A percentile compares a stretch with the other conserved stretches of the same genome.
Evolutionary conservation across 2,329 filamentous ascomycete species (phyloP).

Genomic region (Penicillium sp.): DNA sequence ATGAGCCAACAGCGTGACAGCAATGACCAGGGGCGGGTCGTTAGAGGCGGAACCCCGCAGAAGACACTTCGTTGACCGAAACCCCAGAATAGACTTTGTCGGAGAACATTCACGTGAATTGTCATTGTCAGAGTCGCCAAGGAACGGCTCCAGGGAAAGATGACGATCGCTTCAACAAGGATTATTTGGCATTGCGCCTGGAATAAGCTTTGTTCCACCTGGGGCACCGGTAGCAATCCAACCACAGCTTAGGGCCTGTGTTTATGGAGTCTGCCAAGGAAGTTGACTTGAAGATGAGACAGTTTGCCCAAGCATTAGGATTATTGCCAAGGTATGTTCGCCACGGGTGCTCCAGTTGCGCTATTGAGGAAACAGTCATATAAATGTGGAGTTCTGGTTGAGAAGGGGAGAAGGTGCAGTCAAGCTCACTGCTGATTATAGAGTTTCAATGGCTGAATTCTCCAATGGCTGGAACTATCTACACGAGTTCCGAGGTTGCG

Average conservation of each 20-base stretch:
- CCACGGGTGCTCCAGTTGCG: neutral
- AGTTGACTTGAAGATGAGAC: neutral
- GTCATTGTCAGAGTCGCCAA: neutral
- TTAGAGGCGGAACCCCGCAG: neutral
- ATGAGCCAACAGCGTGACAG: conserved; percentile 1
- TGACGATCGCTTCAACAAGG: conserved; percentile 6
- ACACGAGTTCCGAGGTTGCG: neutral
- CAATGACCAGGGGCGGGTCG: neutral
- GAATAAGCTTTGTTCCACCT: conserved; percentile 10
- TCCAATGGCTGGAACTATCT: neutral
- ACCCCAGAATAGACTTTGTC: neutral
- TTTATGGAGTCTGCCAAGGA: neutral
- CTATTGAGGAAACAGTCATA: neutral
- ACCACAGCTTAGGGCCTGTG: no score
- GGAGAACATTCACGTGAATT: neutral
- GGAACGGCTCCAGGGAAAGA: neutral
- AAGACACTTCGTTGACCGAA: neutral
- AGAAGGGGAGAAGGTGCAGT: neutral
- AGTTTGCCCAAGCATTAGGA: no score
- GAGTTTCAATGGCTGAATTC: neutral
- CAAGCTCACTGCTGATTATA: neutral
- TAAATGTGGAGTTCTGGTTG: neutral
- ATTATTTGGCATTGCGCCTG: conserved; percentile 10
- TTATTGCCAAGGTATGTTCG: neutral
- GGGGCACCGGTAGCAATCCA: neutral